A percentile compares a stretch with the other conserved stretches of the same genome.
Evolutionary conservation across 2,329 filamentous ascomycete species (phyloP).

Genomic region (Exophiala alcalophila): DNA sequence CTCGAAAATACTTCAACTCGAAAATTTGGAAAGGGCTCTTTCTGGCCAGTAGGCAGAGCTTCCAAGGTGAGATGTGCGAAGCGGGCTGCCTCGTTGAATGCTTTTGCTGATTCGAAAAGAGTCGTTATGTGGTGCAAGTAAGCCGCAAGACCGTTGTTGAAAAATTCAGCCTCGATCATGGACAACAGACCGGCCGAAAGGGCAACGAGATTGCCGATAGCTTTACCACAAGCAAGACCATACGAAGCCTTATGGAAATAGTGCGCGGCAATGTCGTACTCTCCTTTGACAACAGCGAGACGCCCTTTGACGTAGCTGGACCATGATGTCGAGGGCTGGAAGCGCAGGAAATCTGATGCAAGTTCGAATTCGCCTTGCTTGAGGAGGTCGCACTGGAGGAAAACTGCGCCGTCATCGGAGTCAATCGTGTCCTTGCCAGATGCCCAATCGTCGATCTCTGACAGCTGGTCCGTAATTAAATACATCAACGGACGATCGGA

Average conservation of each 20-base stretch:
- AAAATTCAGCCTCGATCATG: slow-evolving; percentile 65
- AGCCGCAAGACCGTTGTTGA: slow-evolving; percentile 70
- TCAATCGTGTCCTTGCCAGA: slow-evolving; percentile 49
- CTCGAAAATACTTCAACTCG: slow-evolving; percentile 74
- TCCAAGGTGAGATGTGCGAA: slow-evolving; percentile 76
- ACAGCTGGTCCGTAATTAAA: slow-evolving; percentile 42
- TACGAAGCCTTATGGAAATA: slow-evolving; percentile 81
- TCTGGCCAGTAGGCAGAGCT: slow-evolving; percentile 46
- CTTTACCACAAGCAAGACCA: slow-evolving; percentile 42
- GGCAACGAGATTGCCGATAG: slow-evolving; percentile 44
- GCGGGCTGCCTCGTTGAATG: slow-evolving; percentile 77
- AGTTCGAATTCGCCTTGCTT: slow-evolving; percentile 64
- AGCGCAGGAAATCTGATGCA: slow-evolving; percentile 64
- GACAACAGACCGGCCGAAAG: slow-evolving; percentile 64
- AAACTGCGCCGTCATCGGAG: slow-evolving; percentile 61
- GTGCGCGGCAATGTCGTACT: slow-evolving; percentile 68
- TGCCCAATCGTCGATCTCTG: slow-evolving; percentile 47
- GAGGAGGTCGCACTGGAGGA: slow-evolving; percentile 66
- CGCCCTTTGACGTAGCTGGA: slow-evolving; percentile 78
- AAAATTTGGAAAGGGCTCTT: slow-evolving; percentile 39
- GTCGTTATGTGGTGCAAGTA: slow-evolving; percentile 85
- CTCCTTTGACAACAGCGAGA: slow-evolving; percentile 68
- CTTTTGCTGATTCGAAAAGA: slow-evolving; percentile 74
- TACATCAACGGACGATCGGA: slow-evolving; percentile 42
- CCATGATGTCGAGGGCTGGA: slow-evolving; percentile 59